phyloP scores from a whole-genome alignment of 2,329 filamentous ascomycete genomes.

The Colletotrichum australisinense region DNA sequence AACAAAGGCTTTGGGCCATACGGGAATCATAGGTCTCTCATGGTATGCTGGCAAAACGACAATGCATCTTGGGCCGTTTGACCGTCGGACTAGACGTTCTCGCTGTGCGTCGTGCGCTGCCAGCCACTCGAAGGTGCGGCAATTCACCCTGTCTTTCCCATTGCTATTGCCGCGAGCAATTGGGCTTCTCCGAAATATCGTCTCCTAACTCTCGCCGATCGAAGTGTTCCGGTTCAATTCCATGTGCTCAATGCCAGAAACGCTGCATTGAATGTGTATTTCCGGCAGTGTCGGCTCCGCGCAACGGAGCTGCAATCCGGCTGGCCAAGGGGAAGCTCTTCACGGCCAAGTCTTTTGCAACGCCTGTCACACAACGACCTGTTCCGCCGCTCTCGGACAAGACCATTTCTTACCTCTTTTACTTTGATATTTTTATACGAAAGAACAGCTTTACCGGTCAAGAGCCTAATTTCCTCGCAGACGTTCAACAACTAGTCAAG shows the following conservation, averaged over 20 bases:
- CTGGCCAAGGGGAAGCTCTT: conserved; percentile 38
- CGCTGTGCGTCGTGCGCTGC: conserved; percentile 44
- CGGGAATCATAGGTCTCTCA: not conserved
- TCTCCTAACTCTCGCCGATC: not conserved
- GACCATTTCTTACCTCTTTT: conserved; percentile 39
- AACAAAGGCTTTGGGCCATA: not conserved
- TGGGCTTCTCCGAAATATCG: too few relatives aligned
- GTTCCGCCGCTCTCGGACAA: conserved; percentile 29
- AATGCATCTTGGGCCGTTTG: conserved; percentile 48
- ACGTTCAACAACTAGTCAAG: conserved; percentile 39
- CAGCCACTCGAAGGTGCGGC: conserved; percentile 48
- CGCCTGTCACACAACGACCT: not conserved
- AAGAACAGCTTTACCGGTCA: conserved; percentile 43
- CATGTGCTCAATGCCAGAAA: conserved; percentile 45
- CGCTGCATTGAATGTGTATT: conserved; percentile 41
- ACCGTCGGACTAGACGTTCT: conserved; percentile 45
- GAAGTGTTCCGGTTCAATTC: conserved; percentile 47
- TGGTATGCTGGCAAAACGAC: not conserved
- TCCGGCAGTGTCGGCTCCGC: not conserved
- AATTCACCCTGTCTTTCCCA: not conserved
- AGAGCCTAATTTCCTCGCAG: conserved; percentile 24
- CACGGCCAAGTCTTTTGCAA: conserved; percentile 10
- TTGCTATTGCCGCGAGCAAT: not conserved
- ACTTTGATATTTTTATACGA: conserved; percentile 44
- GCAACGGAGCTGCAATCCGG: conserved; percentile 35